Evolutionary conservation across 305 asterid species (phyloP), one percentile per base, ranked within the genome.

Genomic region (Striga hermonthica): DNA sequence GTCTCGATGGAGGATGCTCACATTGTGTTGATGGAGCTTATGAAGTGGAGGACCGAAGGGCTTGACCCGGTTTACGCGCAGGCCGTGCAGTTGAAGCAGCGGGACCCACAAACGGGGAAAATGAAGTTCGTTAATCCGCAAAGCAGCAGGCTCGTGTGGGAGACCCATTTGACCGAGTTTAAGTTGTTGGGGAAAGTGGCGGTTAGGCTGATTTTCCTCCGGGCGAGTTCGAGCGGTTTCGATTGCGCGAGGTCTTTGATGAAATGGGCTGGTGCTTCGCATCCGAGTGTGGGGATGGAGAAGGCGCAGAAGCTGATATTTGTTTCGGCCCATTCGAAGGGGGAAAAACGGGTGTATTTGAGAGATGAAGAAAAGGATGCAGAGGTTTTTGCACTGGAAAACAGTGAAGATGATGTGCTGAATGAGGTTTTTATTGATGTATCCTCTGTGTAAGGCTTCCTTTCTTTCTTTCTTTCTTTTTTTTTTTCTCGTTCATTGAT

Each of bases 11-110:
- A 93, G 9, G 97, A 93, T 72, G 97, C 99, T 56, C 99, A 87
- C 80, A 81, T 90, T 67, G 99, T 88, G 3, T 72, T 93, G 1
- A 93, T 93, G 97, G 99, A 93, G 85, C 95, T 93, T 39, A 93
- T 93, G 99, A 93, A 93, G 74, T 93, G 99, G 99, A 71, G 99
- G 73, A 86, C 95, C 0, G 95, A 93, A 75, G 99, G 99, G 66
- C 88, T 90, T 4, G 99, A 93, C 54, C 94, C 99, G 0, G 91
- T 90, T 4, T 93, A 93, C 22, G 99, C 99, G 3, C 99, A 88
- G 62, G 97, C 99, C 0, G 99, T 93, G 2, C 97, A 93, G 55
- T 15, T 90, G 72, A 90, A 83, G 80, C 89, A 88, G 64, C 78
- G 81, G 86, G 99, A 93, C 73, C 89, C 94, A 0, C 64, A 6